Evolutionary conservation across 768 basidiomycete species (phyloP).

Genomic region (Tubosaeta brunneosetosa): DNA sequence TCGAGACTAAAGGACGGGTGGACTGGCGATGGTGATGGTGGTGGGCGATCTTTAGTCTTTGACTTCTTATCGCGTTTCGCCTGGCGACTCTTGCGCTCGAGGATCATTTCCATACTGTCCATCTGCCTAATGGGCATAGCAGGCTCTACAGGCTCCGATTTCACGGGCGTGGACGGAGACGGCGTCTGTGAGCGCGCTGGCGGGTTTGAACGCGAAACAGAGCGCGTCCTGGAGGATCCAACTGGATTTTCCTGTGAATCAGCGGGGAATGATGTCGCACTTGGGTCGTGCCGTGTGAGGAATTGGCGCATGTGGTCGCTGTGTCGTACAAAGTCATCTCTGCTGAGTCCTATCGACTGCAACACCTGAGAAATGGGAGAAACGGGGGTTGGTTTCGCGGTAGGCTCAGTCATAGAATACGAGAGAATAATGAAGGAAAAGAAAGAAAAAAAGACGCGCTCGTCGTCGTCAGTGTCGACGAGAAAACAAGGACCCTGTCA

Average conservation of each 20-base stretch:
- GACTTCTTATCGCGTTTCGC: slow-evolving; percentile 46
- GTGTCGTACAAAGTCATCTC: slow-evolving; percentile 66
- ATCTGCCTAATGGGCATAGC: slow-evolving; percentile 50
- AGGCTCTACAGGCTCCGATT: slow-evolving; percentile 54
- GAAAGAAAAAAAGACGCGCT: slow-evolving; percentile 5
- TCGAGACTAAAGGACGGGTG: slow-evolving; percentile 44
- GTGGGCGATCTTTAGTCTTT: slow-evolving; percentile 47
- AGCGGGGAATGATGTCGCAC: slow-evolving; percentile 38
- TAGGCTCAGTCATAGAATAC: slow-evolving; percentile 18
- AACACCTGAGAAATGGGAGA: slow-evolving; percentile 76
- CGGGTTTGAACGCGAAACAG: slow-evolving; percentile 47
- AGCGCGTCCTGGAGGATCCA: slow-evolving; percentile 38
- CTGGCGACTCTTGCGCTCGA: slow-evolving; percentile 63
- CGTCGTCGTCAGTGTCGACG: slow-evolving; percentile 20
- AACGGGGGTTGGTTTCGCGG: slow-evolving; percentile 23
- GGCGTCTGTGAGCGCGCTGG: slow-evolving; percentile 37
- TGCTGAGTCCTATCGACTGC: slow-evolving; percentile 67
- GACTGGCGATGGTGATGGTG: slow-evolving; percentile 50
- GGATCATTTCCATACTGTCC: slow-evolving; percentile 73
- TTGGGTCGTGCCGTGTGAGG: slow-evolving; percentile 51
- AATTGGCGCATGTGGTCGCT: slow-evolving; percentile 80
- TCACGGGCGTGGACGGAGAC: slow-evolving; percentile 55
- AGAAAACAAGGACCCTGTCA: slow-evolving; percentile 17
- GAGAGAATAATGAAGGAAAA: not conserved
- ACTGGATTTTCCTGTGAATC: slow-evolving; percentile 31